Base-by-base conservation (phyloP, 2,329 filamentous ascomycete genomes). In the Epichloe scottii region DNA sequence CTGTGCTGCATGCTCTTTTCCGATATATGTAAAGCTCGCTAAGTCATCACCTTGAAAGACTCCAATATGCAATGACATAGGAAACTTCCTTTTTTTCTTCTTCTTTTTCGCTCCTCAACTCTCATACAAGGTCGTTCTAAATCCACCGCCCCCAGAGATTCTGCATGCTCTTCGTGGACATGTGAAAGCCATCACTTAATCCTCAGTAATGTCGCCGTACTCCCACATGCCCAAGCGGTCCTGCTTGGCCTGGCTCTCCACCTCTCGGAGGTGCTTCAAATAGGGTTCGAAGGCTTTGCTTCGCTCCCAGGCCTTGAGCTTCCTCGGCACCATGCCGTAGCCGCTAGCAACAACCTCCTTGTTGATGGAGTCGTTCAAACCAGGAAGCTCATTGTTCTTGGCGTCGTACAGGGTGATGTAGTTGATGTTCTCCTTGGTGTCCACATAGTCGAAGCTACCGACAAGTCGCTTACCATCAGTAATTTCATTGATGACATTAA, bases 141-240 rank as follows among this genome's bases (percentile, higher is more conserved):
- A 35, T n/a, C 30, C 40, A 39, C 33, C 17, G 8, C 23, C 21
- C 4, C 19, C 30, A 30, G 10, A n/a, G 21, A 15, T 21, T 6
- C 19, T 5, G 8, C 11, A 21, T 12, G 40, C 11, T 3, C 6
- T 42, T 41, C 39, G 8, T 5, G 5, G n/a, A 11, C 11, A 12
- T 2, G 17, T 41, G 8, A 23, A 15, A 48, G 11, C 7, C 12
- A 33, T 34, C 50, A n/a, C 48, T 66, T 81, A 89, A 63, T 95
- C 89, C 72, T 95, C 90, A 14, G 89, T 95, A 63, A 95, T 77
- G 67, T 97, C 93, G 59, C 93, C 93, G 69, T 97, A 98, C 77
- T 98, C 93, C 90, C 91, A 98, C 79, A 95, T 93, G 42, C 93
- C 93, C 58, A 82, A 75, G 55, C 89, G 81, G 52, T 83, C 82